phyloP scores from a whole-genome alignment of 768 basidiomycete species.

The Hebeloma cylindrosporum region DNA sequence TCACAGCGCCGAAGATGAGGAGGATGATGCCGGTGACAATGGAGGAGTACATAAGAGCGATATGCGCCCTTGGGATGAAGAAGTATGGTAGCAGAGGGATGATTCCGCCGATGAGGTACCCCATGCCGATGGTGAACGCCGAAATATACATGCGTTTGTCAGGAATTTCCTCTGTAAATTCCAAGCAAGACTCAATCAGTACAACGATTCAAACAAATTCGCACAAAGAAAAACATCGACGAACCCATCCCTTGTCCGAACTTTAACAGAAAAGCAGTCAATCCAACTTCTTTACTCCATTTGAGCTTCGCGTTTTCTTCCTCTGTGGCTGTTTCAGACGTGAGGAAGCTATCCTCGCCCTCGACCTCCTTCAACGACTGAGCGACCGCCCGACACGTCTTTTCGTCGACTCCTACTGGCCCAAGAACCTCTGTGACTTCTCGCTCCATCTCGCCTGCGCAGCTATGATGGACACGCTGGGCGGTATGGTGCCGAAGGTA shows the following conservation, averaged over 20 bases:
- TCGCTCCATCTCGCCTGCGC: constrained; percentile 94
- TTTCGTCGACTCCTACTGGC: constrained; percentile 86
- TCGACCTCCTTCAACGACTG: constrained; percentile 71
- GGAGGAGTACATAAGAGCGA: constrained; percentile 71
- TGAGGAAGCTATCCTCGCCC: constrained; percentile 31
- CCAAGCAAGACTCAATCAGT: background rate
- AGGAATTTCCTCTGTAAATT: constrained; percentile 78
- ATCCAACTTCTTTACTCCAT: constrained; percentile 78
- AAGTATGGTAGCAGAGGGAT: constrained; percentile 94
- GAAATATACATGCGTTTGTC: constrained; percentile 81
- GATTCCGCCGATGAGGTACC: constrained; percentile 90
- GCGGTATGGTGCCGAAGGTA: constrained; percentile 75
- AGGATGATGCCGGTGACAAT: constrained; percentile 83
- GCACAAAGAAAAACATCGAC: constrained; percentile 22
- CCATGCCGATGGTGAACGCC: constrained; percentile 93
- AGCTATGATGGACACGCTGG: constrained; percentile 83
- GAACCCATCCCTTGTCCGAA: constrained; percentile 91
- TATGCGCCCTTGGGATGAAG: constrained; percentile 70
- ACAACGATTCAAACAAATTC: too few relatives aligned
- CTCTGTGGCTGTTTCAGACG: constrained; percentile 33
- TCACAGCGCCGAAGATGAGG: constrained; percentile 88
- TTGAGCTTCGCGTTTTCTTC: constrained; percentile 57
- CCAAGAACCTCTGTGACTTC: constrained; percentile 88
- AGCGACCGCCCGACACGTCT: constrained; percentile 76
- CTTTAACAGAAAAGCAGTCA: constrained; percentile 93